phyloP scores from a whole-genome alignment of 1,284 basidiomycete genomes.

The Hypsizygus ulmarius region DNA sequence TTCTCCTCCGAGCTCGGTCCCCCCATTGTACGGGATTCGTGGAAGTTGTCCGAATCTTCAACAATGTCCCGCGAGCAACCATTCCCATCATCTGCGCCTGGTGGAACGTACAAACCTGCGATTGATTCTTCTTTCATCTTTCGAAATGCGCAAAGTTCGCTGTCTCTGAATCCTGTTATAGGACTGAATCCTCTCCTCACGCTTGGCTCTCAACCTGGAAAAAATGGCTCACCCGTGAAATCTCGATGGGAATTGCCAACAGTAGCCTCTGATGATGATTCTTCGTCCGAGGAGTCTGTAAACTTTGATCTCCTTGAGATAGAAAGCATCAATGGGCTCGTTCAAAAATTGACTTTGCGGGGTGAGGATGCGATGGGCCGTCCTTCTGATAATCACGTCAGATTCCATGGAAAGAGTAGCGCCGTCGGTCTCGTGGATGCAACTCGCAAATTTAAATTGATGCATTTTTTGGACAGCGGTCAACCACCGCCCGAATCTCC shows the following conservation, averaged over 20 bases:
- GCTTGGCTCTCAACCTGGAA: no score
- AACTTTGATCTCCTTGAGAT: slow-evolving; percentile 20
- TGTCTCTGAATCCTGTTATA: no score
- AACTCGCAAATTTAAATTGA: slow-evolving; percentile 50
- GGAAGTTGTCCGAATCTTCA: slow-evolving; percentile 46
- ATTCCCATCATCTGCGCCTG: slow-evolving; percentile 16
- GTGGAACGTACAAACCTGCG: neutral
- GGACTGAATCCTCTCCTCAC: no score
- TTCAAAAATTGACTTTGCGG: slow-evolving; percentile 30
- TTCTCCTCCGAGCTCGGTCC: slow-evolving; percentile 70
- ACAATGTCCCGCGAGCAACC: slow-evolving; percentile 19
- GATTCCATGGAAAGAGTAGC: slow-evolving; percentile 65
- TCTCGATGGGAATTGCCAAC: neutral
- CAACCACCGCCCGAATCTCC: slow-evolving; percentile 10
- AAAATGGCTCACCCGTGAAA: no score
- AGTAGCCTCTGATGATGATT: slow-evolving; percentile 3
- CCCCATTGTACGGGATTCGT: slow-evolving; percentile 66
- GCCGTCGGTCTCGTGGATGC: slow-evolving; percentile 52
- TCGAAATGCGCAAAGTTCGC: no score
- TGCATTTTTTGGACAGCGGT: slow-evolving; percentile 40
- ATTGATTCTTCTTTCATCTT: no score
- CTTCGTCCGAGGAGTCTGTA: slow-evolving; percentile 14
- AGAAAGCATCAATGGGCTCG: slow-evolving; percentile 31
- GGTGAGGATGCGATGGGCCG: slow-evolving; percentile 23
- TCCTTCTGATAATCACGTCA: slow-evolving; percentile 23